A percentile compares a stretch with the other conserved stretches of the same genome.
phyloP scores from a whole-genome alignment of 176 grass and related monocot genomes.

The Triticum timopheevii region DNA sequence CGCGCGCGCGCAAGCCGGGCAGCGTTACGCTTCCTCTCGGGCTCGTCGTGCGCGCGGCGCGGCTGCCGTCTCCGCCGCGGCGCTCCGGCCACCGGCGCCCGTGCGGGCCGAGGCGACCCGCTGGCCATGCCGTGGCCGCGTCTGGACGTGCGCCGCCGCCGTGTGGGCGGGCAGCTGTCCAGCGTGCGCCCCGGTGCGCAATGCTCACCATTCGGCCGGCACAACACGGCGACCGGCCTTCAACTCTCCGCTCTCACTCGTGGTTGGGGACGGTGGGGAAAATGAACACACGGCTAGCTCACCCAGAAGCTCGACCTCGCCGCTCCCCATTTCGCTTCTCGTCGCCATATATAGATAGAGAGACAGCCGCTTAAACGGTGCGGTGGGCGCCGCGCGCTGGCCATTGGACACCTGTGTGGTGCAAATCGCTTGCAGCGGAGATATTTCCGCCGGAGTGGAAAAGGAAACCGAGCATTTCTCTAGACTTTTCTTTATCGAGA shows the following conservation, averaged over 20 bases:
- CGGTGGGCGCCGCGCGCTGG: background rate
- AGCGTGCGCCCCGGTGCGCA: background rate
- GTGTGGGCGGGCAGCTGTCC: background rate
- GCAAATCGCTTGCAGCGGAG: background rate
- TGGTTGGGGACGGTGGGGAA: background rate
- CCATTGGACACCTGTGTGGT: constrained; percentile 6
- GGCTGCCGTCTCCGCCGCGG: background rate
- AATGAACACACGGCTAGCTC: background rate
- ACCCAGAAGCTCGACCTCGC: background rate
- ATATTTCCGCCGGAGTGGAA: background rate
- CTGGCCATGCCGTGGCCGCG: no score
- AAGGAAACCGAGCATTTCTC: background rate
- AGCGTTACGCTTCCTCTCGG: background rate
- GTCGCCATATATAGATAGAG: background rate
- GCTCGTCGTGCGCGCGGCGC: background rate
- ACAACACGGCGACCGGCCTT: background rate
- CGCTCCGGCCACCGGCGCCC: background rate
- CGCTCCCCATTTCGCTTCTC: background rate
- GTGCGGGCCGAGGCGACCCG: background rate
- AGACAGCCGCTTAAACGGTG: background rate
- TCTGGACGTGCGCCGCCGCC: background rate
- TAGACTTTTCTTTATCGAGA: background rate
- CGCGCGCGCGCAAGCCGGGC: background rate
- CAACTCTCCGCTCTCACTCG: background rate
- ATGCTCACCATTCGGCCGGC: background rate